A percentile compares a stretch with the other conserved stretches of the same genome.
Evolutionary conservation across 2,329 filamentous ascomycete genomes (phyloP).

Genomic region (Pseudocercospora crystallina): DNA sequence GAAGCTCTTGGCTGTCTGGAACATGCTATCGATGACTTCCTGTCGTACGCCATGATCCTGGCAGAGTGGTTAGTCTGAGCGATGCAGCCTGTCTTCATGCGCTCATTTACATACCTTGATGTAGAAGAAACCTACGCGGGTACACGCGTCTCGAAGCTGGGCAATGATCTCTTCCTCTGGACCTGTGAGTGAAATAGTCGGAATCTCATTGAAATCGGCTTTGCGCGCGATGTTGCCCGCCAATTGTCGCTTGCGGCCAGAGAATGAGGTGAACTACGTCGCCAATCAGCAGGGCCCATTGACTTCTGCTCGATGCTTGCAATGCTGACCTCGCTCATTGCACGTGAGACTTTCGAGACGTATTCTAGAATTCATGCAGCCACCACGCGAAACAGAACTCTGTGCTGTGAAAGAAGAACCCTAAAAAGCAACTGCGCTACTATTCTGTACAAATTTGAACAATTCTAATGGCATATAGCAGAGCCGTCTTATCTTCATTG

Average conservation of each 20-base stretch:
- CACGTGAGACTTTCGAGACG: no score
- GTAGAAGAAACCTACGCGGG: conserved; percentile 28
- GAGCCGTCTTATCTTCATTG: neutral
- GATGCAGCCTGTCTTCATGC: no score
- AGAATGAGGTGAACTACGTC: conserved; percentile 22
- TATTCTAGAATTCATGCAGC: neutral
- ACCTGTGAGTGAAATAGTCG: conserved; percentile 22
- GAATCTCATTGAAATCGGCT: conserved; percentile 26
- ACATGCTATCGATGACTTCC: conserved; percentile 17
- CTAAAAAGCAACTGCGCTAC: no score
- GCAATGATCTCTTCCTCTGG: conserved; percentile 18
- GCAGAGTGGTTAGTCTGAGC: conserved; percentile 44
- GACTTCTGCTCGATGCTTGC: no score
- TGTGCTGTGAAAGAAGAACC: neutral
- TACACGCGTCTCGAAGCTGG: conserved; percentile 25
- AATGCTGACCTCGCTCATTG: no score
- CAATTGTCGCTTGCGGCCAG: conserved; percentile 21
- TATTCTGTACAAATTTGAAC: neutral
- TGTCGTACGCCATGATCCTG: conserved; percentile 70
- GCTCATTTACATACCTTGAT: conserved; percentile 13
- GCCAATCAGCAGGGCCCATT: no score
- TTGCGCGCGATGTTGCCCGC: conserved; percentile 23
- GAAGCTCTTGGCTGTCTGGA: conserved; percentile 32
- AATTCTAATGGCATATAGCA: neutral
- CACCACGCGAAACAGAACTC: conserved; percentile 1